These are phyloP conservation scores for Cordyceps cateniannulata DNA, from an alignment of 2,329 filamentous ascomycete species.

Conservation along the genomic window DNA sequence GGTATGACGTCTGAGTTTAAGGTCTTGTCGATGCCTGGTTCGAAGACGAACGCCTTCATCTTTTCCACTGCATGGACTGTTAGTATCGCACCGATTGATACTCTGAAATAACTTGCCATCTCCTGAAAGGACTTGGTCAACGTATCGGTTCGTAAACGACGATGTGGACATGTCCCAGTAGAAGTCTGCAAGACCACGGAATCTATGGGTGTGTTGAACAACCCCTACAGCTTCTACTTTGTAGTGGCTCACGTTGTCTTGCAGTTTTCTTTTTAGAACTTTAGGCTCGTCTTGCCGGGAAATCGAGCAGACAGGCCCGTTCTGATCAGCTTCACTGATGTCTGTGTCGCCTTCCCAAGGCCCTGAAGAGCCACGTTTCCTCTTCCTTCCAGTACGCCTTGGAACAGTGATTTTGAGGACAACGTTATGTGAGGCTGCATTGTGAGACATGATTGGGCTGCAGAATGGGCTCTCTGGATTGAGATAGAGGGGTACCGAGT, in stretches of 20 bases:
- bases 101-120: slow-evolving; percentile 45
- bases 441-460: slow-evolving; percentile 71
- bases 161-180: slow-evolving; percentile 68
- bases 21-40: slow-evolving; percentile 52
- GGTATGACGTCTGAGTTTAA: slow-evolving; percentile 66
- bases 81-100: not conserved
- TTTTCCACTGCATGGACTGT: slow-evolving; percentile 36
- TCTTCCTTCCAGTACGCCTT: slow-evolving; percentile 76
- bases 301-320: slow-evolving; percentile 32
- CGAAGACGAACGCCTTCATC: slow-evolving; percentile 58
- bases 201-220: slow-evolving; percentile 77
- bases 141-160: slow-evolving; percentile 64
- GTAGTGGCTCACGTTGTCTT: slow-evolving; percentile 64
- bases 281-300: slow-evolving; percentile 46
- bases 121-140: slow-evolving; percentile 63
- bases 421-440: slow-evolving; percentile 71
- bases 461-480: slow-evolving; percentile 74
- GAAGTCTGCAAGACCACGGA: slow-evolving; percentile 81
- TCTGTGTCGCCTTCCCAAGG: slow-evolving; percentile 49
- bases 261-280: slow-evolving; percentile 55
- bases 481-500: slow-evolving; percentile 63
- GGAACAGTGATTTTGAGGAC: slow-evolving; percentile 83
- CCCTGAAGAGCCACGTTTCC: slow-evolving; percentile 69
- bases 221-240: slow-evolving; percentile 63
- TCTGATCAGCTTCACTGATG: slow-evolving; percentile 21